Percentiles rank a stretch among this genome's conserved stretches.
These are phyloP conservation scores for Petunia secreta DNA, from an alignment of 257 asterid species.

Conservation along the genomic window DNA sequence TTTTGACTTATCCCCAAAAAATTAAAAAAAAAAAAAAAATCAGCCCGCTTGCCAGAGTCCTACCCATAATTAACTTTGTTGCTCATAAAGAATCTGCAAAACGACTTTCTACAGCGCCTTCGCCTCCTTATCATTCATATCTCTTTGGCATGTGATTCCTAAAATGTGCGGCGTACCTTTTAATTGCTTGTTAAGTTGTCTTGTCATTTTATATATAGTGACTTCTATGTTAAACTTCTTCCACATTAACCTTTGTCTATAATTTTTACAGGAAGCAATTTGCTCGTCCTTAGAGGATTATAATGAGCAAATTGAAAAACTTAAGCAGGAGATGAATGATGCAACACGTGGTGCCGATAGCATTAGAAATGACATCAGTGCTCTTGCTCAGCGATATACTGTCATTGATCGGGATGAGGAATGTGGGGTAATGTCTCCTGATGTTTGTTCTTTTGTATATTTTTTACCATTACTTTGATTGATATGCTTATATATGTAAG, in stretches of 20 bases:
- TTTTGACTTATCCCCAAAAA: no score
- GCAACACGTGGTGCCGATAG: conserved; percentile 97
- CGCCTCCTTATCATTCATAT: no score
- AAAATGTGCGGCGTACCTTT: no score
- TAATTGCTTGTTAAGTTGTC: not conserved
- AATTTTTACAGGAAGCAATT: conserved; percentile 81
- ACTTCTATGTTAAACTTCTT: conserved; percentile 3
- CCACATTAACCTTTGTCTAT: not conserved
- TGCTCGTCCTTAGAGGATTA: conserved; percentile 96
- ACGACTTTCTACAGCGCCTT: no score
- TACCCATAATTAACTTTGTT: no score
- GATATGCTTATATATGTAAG: not conserved
- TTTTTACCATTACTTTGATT: not conserved
- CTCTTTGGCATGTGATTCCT: no score
- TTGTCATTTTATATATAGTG: not conserved
- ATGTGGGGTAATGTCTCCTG: conserved; percentile 82
- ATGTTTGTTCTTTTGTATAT: conserved; percentile 17
- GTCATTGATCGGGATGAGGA: conserved; percentile 84
- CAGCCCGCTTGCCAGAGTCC: no score
- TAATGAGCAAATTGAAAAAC: conserved; percentile 92
- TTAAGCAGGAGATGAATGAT: conserved; percentile 98
- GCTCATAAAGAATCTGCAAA: no score
- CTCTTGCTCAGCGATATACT: conserved; percentile 91
- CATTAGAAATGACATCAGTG: conserved; percentile 90
- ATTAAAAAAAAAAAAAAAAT: no score